These are phyloP conservation scores for Pichia cabralensis DNA, from an alignment of 805 yeast genomes.

Conservation along the genomic window DNA sequence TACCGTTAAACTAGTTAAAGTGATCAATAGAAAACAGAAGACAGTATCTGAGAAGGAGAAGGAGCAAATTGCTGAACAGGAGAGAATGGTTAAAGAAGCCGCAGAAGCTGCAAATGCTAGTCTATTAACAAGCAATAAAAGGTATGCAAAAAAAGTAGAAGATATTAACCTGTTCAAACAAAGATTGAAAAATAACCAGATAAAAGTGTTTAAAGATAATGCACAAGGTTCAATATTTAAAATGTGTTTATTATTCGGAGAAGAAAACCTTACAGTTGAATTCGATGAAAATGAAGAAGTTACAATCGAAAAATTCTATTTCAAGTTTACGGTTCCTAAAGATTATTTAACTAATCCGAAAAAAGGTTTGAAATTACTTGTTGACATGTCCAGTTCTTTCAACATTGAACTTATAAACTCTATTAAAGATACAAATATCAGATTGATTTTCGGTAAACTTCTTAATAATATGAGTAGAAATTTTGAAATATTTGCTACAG, in stretches of 20 bases:
- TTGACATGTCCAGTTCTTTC: conserved; percentile 24
- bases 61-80: conserved; percentile 1
- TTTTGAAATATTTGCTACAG: conserved; percentile 18
- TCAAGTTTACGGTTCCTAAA: conserved; percentile 23
- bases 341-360: conserved; percentile 22
- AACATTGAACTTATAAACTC: conserved; percentile 20
- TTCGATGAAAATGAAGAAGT: conserved; percentile 23
- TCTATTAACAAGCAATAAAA: no score
- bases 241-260: conserved; percentile 17
- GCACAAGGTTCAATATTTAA: conserved; percentile 21
- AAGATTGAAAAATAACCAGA: conserved; percentile 15
- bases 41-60: not conserved
- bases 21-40: conserved; percentile 14
- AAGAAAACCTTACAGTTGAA: conserved; percentile 22
- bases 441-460: conserved; percentile 24
- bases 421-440: conserved; percentile 20
- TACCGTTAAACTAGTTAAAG: conserved; percentile 47
- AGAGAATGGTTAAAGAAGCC: conserved; percentile 3
- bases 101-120: no score
- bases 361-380: conserved; percentile 20
- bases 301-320: conserved; percentile 18
- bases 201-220: conserved; percentile 22
- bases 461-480: conserved; percentile 23
- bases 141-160: conserved; percentile 9
- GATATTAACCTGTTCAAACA: conserved; percentile 24